Conservation (phyloP, 306 rosid genomes). For the Oemleria cerasiformis region DNA sequence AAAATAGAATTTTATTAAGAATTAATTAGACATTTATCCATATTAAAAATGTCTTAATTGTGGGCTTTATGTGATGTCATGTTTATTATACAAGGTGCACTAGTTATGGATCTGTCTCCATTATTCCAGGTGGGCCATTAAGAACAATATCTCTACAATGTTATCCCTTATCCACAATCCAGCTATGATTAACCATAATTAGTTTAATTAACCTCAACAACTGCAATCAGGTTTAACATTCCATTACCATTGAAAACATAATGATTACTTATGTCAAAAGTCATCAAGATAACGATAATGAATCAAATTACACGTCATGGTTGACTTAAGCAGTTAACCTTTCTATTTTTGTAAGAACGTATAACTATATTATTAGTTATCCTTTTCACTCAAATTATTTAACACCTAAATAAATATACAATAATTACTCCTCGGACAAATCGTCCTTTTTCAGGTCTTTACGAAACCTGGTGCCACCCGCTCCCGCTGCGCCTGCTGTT, state of each 20-base stretch:
- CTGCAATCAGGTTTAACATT: too few relatives aligned
- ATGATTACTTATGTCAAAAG: too few relatives aligned
- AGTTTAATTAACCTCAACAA: neutral
- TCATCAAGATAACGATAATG: neutral
- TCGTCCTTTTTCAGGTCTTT: neutral
- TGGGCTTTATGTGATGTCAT: neutral
- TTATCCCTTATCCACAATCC: neutral
- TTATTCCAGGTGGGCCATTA: neutral
- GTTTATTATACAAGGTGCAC: too few relatives aligned
- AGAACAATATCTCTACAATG: neutral
- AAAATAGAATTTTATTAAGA: too few relatives aligned
- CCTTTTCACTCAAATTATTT: too few relatives aligned
- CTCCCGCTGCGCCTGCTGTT: slow-evolving; percentile 15
- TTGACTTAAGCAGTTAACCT: neutral
- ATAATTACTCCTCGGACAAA: neutral
- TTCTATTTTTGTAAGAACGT: too few relatives aligned
- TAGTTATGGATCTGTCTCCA: too few relatives aligned
- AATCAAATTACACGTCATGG: neutral
- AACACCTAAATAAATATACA: too few relatives aligned
- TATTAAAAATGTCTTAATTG: neutral
- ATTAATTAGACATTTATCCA: too few relatives aligned
- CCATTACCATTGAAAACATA: too few relatives aligned
- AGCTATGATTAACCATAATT: neutral
- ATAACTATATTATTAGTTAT: too few relatives aligned
- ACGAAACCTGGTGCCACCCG: slow-evolving; percentile 2